Conservation (phyloP, 176 grass and related monocot genomes). For the Paspalum vaginatum region DNA sequence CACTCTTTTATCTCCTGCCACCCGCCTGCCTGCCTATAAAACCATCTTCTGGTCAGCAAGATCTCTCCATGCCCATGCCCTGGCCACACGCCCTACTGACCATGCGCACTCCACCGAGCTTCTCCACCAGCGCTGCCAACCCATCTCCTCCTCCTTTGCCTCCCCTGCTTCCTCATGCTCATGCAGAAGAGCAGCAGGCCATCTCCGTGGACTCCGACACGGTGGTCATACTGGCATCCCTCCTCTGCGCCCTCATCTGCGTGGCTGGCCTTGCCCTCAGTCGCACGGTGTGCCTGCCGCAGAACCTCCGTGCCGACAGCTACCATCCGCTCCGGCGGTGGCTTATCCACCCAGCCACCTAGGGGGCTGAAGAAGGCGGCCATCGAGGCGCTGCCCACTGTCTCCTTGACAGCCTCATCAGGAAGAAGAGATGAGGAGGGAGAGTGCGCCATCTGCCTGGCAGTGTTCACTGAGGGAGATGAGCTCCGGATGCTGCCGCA, state of each 20-base stretch:
- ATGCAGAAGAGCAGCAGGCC: background rate
- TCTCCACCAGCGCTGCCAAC: background rate
- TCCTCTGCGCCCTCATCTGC: constrained; percentile 67
- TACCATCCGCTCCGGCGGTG: background rate
- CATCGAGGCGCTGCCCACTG: constrained; percentile 59
- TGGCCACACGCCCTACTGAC: background rate
- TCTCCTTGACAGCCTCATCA: background rate
- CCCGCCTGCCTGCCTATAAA: background rate
- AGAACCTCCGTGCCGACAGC: background rate
- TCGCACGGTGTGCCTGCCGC: constrained; percentile 62
- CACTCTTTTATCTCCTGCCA: too few species aligned
- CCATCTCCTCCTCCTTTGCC: constrained; percentile 4
- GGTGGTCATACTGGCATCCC: constrained; percentile 68
- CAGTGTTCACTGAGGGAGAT: constrained; percentile 53
- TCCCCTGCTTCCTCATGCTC: background rate
- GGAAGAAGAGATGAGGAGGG: background rate
- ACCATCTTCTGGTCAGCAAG: background rate
- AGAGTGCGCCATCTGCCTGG: constrained; percentile 66
- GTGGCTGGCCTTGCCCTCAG: constrained; percentile 64
- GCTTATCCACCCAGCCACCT: background rate
- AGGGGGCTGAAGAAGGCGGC: constrained; percentile 64
- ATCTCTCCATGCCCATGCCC: too few species aligned
- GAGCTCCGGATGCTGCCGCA: constrained; percentile 57
- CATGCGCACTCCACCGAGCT: constrained; percentile 1
- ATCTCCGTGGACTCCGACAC: constrained; percentile 66